These are phyloP conservation scores for Clonostachys byssicola DNA, from an alignment of 2,329 filamentous ascomycete genomes.

Conservation along the genomic window DNA sequence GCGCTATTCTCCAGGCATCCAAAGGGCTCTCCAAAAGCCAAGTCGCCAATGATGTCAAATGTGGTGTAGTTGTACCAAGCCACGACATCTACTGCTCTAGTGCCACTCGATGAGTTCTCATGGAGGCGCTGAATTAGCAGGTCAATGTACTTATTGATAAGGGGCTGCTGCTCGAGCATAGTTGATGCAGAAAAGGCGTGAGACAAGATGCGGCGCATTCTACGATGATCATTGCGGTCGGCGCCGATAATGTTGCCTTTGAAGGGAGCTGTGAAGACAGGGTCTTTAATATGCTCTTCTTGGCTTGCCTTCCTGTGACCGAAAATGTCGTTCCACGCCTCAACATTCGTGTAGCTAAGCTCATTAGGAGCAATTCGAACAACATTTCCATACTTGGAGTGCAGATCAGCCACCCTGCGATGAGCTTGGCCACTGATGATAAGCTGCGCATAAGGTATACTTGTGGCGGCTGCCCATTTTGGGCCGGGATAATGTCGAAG, in stretches of 20 bases:
- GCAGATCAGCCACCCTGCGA: conserved; percentile 4
- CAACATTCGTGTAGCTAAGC: conserved; percentile 13
- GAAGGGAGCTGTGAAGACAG: conserved; percentile 36
- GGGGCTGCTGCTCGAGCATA: background rate
- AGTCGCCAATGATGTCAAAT: too few relatives aligned
- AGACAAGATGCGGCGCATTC: conserved; percentile 45
- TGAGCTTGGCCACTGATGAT: background rate
- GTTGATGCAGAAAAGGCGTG: conserved; percentile 20
- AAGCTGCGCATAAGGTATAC: background rate
- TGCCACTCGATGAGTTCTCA: background rate
- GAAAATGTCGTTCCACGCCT: conserved; percentile 27
- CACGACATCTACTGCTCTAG: conserved; percentile 7
- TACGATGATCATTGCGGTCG: conserved; percentile 42
- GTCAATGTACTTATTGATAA: conserved; percentile 9
- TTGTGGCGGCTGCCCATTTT: background rate
- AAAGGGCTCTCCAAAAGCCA: conserved; percentile 15
- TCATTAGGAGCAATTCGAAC: conserved; percentile 17
- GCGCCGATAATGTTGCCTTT: conserved; percentile 39
- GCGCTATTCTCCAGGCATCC: too few relatives aligned
- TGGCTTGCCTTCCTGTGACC: conserved; percentile 24
- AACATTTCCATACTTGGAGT: conserved; percentile 18
- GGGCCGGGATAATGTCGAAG: background rate
- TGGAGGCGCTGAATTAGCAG: conserved; percentile 8
- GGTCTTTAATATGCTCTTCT: conserved; percentile 39
- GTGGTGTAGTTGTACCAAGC: conserved; percentile 15